Conservation (phyloP, 805 yeast genomes). For the Candida yuanshanica region DNA sequence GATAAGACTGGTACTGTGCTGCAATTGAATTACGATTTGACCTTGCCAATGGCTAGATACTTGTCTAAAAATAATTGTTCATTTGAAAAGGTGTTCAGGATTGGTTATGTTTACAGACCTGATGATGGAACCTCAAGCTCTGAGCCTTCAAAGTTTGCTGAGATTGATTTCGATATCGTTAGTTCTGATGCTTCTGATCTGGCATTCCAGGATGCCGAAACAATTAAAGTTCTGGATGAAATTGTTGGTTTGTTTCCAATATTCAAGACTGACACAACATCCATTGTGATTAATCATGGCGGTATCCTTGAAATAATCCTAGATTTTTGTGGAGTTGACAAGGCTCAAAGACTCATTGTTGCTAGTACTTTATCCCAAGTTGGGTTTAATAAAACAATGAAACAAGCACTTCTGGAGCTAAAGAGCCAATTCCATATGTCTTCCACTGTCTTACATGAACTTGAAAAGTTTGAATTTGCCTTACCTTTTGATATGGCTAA, state of each 20-base stretch:
- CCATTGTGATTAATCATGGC: conserved; percentile 70
- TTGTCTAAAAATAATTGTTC: conserved; percentile 59
- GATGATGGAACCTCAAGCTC: conserved; percentile 49
- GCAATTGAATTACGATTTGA: conserved; percentile 84
- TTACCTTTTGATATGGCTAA: conserved; percentile 62
- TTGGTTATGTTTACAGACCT: conserved; percentile 79
- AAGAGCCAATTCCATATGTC: conserved; percentile 69
- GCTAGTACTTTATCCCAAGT: conserved; percentile 69
- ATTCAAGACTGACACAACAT: conserved; percentile 48
- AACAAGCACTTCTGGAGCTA: conserved; percentile 50
- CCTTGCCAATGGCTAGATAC: conserved; percentile 83
- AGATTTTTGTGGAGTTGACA: conserved; percentile 76
- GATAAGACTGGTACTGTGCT: conserved; percentile 85
- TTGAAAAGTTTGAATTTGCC: conserved; percentile 74
- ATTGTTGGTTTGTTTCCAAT: conserved; percentile 62
- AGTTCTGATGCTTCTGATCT: conserved; percentile 42
- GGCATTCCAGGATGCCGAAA: conserved; percentile 78
- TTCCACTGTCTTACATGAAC: conserved; percentile 74
- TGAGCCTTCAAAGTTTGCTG: conserved; percentile 72
- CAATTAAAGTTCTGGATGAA: conserved; percentile 77
- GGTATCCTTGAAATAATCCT: conserved; percentile 71
- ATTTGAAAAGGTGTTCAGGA: conserved; percentile 57
- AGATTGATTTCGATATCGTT: conserved; percentile 77
- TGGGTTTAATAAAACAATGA: conserved; percentile 61
- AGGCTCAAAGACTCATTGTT: conserved; percentile 65